These are phyloP conservation scores for Fremontodendron californicum DNA, from an alignment of 345 rosid genomes.

Conservation along the genomic window DNA sequence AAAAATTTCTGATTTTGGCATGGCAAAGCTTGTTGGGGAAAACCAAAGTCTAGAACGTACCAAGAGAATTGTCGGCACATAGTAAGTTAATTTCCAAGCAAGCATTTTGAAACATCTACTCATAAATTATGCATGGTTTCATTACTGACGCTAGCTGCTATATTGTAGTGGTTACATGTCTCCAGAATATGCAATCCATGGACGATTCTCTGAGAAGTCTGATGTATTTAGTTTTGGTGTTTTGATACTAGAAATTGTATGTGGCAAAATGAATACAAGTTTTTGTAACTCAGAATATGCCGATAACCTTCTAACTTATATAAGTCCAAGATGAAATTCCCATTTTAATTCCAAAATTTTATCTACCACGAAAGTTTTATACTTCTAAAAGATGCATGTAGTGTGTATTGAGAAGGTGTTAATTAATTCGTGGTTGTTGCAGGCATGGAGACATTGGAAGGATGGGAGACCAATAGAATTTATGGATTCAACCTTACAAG, in stretches of 20 bases:
- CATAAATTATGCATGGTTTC: neutral
- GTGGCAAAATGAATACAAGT: slow-evolving; percentile 3
- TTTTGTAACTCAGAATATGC: neutral
- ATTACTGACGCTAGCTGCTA: neutral
- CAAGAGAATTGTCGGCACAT: slow-evolving; percentile 31
- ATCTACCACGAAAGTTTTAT: neutral
- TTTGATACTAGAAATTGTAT: neutral
- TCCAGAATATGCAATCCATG: neutral
- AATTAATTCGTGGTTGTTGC: neutral
- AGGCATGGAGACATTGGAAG: slow-evolving; percentile 14
- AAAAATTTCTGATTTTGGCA: neutral
- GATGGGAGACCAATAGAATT: neutral
- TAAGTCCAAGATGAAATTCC: neutral
- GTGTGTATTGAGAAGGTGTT: neutral
- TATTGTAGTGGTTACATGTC: neutral
- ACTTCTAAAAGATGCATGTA: neutral
- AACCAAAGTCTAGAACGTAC: slow-evolving; percentile 22
- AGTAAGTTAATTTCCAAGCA: slow-evolving; percentile 20
- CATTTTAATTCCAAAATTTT: neutral
- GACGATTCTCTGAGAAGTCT: neutral
- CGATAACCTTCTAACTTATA: slow-evolving; percentile 8
- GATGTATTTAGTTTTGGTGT: neutral
- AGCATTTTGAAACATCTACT: too few species aligned
- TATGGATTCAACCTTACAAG: neutral
- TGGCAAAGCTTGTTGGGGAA: slow-evolving; percentile 19